Conservation (phyloP, 225 moss, liverwort and hornwort species). For the Polytrichum formosum region DNA sequence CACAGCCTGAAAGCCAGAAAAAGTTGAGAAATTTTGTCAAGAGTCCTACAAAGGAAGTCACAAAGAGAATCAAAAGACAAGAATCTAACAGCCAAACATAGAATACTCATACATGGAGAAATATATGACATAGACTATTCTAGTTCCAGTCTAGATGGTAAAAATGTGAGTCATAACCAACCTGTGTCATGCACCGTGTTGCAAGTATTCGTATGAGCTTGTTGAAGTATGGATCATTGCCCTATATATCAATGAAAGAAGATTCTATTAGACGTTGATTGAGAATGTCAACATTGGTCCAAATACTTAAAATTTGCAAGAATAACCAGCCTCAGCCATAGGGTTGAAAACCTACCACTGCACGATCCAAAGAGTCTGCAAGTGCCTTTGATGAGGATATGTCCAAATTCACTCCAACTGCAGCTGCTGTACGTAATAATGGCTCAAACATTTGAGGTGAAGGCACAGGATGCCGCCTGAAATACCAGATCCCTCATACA, state of each 20-base stretch:
- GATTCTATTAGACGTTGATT: neutral
- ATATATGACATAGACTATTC: too few relatives aligned
- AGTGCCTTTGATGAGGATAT: constrained; percentile 91
- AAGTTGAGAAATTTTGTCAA: neutral
- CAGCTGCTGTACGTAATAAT: constrained; percentile 78
- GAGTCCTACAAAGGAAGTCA: too few relatives aligned
- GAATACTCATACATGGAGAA: too few relatives aligned
- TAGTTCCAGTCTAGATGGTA: too few relatives aligned
- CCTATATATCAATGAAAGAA: constrained; percentile 33
- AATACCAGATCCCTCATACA: constrained; percentile 1
- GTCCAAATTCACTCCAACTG: constrained; percentile 85
- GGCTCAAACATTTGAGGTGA: constrained; percentile 97
- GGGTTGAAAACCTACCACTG: constrained; percentile 49
- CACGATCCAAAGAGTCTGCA: constrained; percentile 92
- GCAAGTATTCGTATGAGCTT: constrained; percentile 97
- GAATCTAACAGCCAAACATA: too few relatives aligned
- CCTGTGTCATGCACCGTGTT: constrained; percentile 99
- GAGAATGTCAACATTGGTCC: neutral
- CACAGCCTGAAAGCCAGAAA: constrained; percentile 63
- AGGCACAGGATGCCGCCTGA: constrained; percentile 95
- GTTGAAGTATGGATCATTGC: constrained; percentile 95
- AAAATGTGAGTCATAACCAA: constrained; percentile 10
- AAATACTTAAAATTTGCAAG: too few relatives aligned
- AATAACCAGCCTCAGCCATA: neutral
- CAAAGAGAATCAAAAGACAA: too few relatives aligned